These are phyloP conservation scores for Acacia pycnantha DNA, from an alignment of 331 rosid species.

Conservation along the genomic window DNA sequence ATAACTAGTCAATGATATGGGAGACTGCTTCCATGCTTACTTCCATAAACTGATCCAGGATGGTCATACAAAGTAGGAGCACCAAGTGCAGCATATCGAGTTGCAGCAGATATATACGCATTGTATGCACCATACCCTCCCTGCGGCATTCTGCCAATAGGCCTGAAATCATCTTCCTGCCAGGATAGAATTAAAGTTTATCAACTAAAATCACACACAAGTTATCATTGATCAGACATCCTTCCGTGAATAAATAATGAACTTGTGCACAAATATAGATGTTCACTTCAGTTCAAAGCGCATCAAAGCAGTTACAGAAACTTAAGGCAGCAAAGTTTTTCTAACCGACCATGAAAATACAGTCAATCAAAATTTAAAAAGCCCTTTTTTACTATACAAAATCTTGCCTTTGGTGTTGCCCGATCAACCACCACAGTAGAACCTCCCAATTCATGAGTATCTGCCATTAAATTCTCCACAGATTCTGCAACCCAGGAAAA, in stretches of 20 bases:
- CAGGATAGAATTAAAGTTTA: conserved; percentile 20
- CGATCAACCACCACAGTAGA: conserved; percentile 91
- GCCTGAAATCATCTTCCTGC: conserved; percentile 95
- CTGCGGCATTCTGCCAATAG: conserved; percentile 65
- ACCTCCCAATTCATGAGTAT: conserved; percentile 91
- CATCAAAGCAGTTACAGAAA: neutral
- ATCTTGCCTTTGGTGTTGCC: conserved; percentile 94
- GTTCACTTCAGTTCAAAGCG: neutral
- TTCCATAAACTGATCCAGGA: conserved; percentile 79
- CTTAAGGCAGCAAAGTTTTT: neutral
- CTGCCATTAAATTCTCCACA: conserved; percentile 88
- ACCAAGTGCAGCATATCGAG: conserved; percentile 96
- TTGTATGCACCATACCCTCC: conserved; percentile 96
- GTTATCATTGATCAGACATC: neutral
- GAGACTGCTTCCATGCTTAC: conserved; percentile 50
- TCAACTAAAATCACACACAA: conserved; percentile 12
- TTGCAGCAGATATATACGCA: conserved; percentile 92
- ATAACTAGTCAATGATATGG: conserved; percentile 8
- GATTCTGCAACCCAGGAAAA: conserved; percentile 60
- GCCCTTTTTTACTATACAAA: neutral
- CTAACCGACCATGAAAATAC: neutral
- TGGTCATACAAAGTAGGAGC: conserved; percentile 95
- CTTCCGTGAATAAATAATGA: neutral
- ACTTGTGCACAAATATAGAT: neutral
- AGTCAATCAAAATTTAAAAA: neutral